Evolutionary conservation across 2,329 filamentous ascomycete genomes (phyloP), one percentile per base, ranked within the genome.

Genomic region (Stagonosporopsis rhizophila): DNA sequence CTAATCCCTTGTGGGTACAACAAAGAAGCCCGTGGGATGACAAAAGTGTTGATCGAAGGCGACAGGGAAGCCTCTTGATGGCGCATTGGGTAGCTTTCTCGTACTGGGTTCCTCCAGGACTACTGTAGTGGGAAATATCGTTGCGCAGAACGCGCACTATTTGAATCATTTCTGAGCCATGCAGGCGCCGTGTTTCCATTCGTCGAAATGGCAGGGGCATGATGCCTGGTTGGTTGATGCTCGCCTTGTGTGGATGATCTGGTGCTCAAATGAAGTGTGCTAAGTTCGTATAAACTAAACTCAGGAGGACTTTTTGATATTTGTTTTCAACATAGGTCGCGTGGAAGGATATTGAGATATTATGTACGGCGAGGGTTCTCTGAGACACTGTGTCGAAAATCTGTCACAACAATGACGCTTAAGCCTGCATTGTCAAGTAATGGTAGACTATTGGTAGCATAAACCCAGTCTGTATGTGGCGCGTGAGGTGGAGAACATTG

Each of bases 161-260:
- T 2, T 52, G 55, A 23, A 69, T 67, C 44, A 73, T 70, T 9
- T 72, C 69, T 19, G 23, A n/a, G 40, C 64, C 59, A 19, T 59
- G 49, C 17, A 72, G 65, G 38, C 51, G 56, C 3, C 58, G 57
- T 5, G 62, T 65, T 14, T 58, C 50, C 54, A 65, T 64, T 22
- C 49, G 53, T 12, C 40, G 48, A 44, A 57, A 57, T 8, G 56
- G 17, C 5, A 7, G 37, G 23, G 49, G 37, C 59, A 61, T 66
- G 23, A 20, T 25, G 23, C 17, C 5, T 37, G 22, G 0, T n/a
- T 27, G 25, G 25, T 14, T 40, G 11, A 20, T 17, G 2, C 2
- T 17, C 2, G 6, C 12, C 7, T 11, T n/a, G 12, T 20, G 23
- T 14, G 27, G 19, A 6, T n/a, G n/a, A 1, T n/a, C n/a, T 32